Percentiles rank a stretch among this genome's conserved stretches.
Conservation (phyloP, 306 rosid species). For the Dalbergia cochinchinensis region DNA sequence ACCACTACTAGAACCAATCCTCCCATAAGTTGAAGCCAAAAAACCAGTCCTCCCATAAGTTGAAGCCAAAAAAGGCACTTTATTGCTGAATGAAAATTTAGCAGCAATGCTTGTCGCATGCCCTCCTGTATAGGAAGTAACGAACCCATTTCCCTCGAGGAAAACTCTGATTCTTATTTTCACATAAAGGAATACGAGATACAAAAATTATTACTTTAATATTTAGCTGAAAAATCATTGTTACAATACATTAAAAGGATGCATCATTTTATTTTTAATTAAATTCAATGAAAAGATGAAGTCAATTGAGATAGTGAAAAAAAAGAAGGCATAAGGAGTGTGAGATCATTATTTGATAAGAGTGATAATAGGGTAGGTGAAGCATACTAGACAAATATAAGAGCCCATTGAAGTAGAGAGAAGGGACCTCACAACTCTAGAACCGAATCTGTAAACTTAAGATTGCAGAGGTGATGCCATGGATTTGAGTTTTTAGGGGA, state of each 20-base stretch:
- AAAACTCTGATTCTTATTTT: constrained; percentile 14
- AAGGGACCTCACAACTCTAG: constrained; percentile 78
- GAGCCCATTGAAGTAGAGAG: constrained; percentile 70
- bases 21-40: too few species aligned
- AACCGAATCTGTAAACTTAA: constrained; percentile 72
- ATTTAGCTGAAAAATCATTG: background rate
- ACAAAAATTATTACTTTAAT: too few species aligned
- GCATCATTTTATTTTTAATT: background rate
- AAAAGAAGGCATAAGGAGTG: too few species aligned
- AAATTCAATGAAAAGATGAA: too few species aligned
- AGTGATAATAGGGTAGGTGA: too few species aligned
- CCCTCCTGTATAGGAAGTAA: constrained; percentile 58
- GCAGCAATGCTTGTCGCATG: constrained; percentile 69
- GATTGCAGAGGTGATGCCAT: background rate
- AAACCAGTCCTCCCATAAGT: constrained; percentile 53
- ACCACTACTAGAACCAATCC: constrained; percentile 33
- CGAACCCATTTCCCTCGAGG: background rate
- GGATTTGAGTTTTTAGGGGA: too few species aligned
- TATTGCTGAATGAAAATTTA: constrained; percentile 58
- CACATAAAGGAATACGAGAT: background rate
- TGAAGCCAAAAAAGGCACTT: constrained; percentile 57
- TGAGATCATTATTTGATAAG: background rate
- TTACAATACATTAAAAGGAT: background rate
- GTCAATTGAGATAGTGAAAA: background rate
- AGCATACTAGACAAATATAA: constrained; percentile 60